Percentiles rank a stretch among this genome's conserved stretches.
phyloP scores from a whole-genome alignment of 2,329 filamentous ascomycete genomes.

The Fusarium napiforme region DNA sequence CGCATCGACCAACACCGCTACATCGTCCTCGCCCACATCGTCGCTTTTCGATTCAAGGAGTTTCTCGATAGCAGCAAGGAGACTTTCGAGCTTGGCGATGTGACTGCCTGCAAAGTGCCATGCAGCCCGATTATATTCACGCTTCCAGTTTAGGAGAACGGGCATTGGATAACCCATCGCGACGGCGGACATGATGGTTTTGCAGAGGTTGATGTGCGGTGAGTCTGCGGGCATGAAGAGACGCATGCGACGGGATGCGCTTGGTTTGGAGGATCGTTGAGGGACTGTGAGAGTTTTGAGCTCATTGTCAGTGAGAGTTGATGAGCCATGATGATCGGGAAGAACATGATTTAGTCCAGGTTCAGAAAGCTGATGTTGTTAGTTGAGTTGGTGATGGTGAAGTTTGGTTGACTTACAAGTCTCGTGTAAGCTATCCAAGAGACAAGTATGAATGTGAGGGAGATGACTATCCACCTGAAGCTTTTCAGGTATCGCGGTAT shows the following conservation, averaged over 20 bases:
- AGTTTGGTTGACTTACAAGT: neutral
- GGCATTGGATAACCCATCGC: conserved; percentile 53
- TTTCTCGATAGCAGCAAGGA: conserved; percentile 46
- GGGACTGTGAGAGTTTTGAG: conserved; percentile 21
- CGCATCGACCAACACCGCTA: conserved; percentile 52
- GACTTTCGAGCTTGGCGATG: conserved; percentile 52
- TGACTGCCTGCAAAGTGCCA: conserved; percentile 54
- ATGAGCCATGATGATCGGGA: neutral
- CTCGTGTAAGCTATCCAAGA: conserved; percentile 10
- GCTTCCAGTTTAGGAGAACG: conserved; percentile 51
- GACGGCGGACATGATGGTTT: conserved; percentile 52
- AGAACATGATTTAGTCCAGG: neutral
- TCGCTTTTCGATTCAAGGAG: conserved; percentile 37
- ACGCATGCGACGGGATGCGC: conserved; percentile 44
- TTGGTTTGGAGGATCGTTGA: neutral
- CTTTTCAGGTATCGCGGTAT: neutral
- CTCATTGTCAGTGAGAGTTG: conserved; percentile 13
- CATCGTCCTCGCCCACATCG: conserved; percentile 45
- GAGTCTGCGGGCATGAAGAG: conserved; percentile 54
- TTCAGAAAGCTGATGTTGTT: conserved; percentile 23
- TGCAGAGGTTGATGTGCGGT: conserved; percentile 53
- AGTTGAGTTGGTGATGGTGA: neutral
- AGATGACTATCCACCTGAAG: conserved; percentile 2
- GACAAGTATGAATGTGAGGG: conserved; percentile 9
- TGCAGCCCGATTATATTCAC: conserved; percentile 51